Conservation (phyloP, 345 rosid genomes). For the Salix caprea region DNA sequence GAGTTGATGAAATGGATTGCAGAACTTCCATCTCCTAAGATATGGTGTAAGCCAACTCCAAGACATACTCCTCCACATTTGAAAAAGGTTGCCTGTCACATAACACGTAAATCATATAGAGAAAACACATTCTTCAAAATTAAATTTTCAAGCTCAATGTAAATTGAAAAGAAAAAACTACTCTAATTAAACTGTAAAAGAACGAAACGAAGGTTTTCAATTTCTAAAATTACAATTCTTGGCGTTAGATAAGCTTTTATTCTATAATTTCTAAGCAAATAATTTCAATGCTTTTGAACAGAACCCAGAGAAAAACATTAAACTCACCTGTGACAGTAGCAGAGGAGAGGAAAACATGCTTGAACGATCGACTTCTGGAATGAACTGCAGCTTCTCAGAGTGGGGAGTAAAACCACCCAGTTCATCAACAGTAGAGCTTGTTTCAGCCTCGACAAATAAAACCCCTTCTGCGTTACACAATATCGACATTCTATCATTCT, state of each 20-base stretch:
- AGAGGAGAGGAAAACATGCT: conserved; percentile 28
- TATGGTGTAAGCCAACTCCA: conserved; percentile 23
- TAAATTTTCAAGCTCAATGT: too few species aligned
- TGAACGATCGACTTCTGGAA: conserved; percentile 22
- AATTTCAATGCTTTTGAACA: too few species aligned
- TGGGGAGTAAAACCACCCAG: conserved; percentile 18
- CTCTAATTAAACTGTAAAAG: too few species aligned
- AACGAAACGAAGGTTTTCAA: too few species aligned
- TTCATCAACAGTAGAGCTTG: conserved; percentile 16
- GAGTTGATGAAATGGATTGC: conserved; percentile 18
- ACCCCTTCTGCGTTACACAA: conserved; percentile 31
- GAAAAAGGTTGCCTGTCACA: conserved; percentile 23
- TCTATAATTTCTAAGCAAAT: too few species aligned
- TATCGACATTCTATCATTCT: conserved; percentile 29
- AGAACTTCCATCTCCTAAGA: conserved; percentile 17
- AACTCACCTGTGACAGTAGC: conserved; percentile 20
- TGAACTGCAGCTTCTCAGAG: conserved; percentile 11
- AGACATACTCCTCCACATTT: conserved; percentile 30
- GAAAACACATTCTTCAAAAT: too few species aligned
- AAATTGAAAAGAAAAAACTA: too few species aligned
- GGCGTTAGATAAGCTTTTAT: too few species aligned
- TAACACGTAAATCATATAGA: not conserved
- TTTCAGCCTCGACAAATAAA: conserved; percentile 28
- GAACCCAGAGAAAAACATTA: too few species aligned
- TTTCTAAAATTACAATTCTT: too few species aligned